A percentile compares a stretch with the other conserved stretches of the same genome.
phyloP scores from a whole-genome alignment of 2,329 filamentous ascomycete species.

The Penicillium sp. region DNA sequence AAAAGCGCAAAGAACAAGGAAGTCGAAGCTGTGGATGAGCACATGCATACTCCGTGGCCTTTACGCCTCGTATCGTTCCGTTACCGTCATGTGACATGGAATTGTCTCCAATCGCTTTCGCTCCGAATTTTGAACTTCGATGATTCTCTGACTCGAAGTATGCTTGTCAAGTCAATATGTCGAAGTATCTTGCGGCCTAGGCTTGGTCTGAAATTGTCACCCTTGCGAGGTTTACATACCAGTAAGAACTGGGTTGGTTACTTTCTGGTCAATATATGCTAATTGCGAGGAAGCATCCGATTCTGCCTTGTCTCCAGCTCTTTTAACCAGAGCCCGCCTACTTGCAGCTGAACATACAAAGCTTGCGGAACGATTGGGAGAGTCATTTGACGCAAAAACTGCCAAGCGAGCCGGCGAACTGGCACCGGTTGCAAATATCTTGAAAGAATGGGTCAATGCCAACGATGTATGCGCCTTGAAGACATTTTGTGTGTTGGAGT shows the following conservation, averaged over 20 bases:
- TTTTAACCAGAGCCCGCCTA: conserved; percentile 55
- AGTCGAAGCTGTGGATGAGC: conserved; percentile 1
- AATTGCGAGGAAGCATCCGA: conserved; percentile 17
- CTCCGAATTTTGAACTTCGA: background rate
- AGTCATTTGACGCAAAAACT: conserved; percentile 53
- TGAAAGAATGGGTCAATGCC: conserved; percentile 58
- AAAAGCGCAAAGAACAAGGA: background rate
- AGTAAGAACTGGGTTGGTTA: conserved; percentile 19
- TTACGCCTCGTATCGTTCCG: conserved; percentile 28
- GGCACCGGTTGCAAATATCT: conserved; percentile 48
- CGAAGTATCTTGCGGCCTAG: conserved; percentile 43
- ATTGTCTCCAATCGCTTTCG: background rate
- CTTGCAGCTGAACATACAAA: conserved; percentile 55
- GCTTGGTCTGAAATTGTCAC: conserved; percentile 26
- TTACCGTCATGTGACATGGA: conserved; percentile 11
- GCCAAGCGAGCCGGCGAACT: conserved; percentile 60
- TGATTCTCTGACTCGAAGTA: conserved; percentile 22
- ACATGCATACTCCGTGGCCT: conserved; percentile 29
- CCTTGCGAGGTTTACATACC: conserved; percentile 27
- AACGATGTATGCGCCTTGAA: conserved; percentile 46
- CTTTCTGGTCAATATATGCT: conserved; percentile 9
- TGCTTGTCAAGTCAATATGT: conserved; percentile 46
- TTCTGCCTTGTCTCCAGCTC: conserved; percentile 49
- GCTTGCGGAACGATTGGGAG: conserved; percentile 51
- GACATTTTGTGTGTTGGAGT: background rate